Evolutionary conservation across 352 stramenopile genomes (phyloP), one percentile per base, ranked within the genome.

Genomic region (Elongisporangium prolatum): DNA sequence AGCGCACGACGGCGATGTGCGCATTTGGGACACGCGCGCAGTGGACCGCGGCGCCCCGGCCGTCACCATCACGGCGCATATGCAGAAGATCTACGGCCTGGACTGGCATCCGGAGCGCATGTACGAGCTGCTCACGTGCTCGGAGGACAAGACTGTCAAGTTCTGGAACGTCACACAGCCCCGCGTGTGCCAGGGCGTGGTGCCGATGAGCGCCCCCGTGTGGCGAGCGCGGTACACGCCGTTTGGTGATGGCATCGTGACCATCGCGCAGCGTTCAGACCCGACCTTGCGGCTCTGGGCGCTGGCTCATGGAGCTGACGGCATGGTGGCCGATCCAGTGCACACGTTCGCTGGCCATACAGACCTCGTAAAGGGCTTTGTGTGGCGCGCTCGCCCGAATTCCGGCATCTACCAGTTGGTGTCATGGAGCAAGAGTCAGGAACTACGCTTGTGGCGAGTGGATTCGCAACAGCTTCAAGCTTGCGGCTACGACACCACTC

Each of bases 81-180:
- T 91, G 79, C 85, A 95, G 48, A 89, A 88, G 61, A 91, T 95
- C 67, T 84, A 88, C 54, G 80, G 76, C 2, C 61, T 95, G 6
- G 84, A 93, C 60, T 95, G 86, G 86, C 84, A 92, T 61, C 84
- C 84, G 11, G 73, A 77, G 63, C 78, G 78, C 13, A 72, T 77
- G 71, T 75, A 93, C 25, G 83, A 95, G 56, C 67, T 95, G 22
- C 67, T 93, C n/a, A 95, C 86, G 56, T 93, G 84, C 61, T 91
- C 86, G 0, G 85, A 93, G 49, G 85, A 93, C 64, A 89, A 89
- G 67, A 91, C 73, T 3, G 83, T 95, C 59, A 91, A 92, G 59
- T 80, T 95, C 37, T 95, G 85, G 85, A 74, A 91, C 61, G 69
- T 90, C 3, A 73, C 67, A 48, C 78, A 88, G 47, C 82, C 84